Base-by-base conservation (phyloP, 192 early-diverging fungal species). In the Coemansia erecta region DNA sequence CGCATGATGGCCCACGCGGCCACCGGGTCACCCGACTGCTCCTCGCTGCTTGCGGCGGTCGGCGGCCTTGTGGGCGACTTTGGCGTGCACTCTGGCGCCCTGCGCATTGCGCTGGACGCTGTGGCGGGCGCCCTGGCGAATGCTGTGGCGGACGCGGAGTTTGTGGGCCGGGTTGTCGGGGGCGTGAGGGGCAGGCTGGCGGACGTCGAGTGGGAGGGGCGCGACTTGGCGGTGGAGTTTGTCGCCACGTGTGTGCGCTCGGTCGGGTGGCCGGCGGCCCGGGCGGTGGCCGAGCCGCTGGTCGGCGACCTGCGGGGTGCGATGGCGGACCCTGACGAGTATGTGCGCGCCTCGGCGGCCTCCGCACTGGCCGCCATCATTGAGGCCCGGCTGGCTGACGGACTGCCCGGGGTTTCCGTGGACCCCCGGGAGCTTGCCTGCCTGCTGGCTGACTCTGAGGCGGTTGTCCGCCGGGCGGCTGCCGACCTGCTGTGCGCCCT, bases 151-250 rank as follows among this genome's bases (percentile, higher is more conserved):
- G 21, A 37, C 45, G 22, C 0, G 0, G 22, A 17, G 24, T 68
- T 63, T 53, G 19, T 18, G 15, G 14, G 1, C 4, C 22, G 47
- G 14, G 37, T 80, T 14, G 28, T 39, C 15, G 52, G 22, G 35
- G 44, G 65, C 2, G 15, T 68, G 4, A 18, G 56, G 2, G 28
- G 42, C 4, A 56, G 77, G 13, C 22, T 80, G 61, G 70, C 41
- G 0, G 77, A 80, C 22, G 64, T 70, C 13, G 70, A 69, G 58
- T 80, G 77, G 77, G 77, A 80, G 51, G 57, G 61, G 2, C 47
- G 77, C 6, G 77, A 80, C 49, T 64, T 66, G 12, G 66, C 57
- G 23, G 44, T 73, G 7, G 77, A 80, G 63, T 69, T 80, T 57
- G 18, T 73, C 2, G 18, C 51, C 4, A 21, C 35, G 0, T 45